These are phyloP conservation scores for Cyberlindnera petersonii DNA, from an alignment of 805 yeast genomes.

Conservation along the genomic window DNA sequence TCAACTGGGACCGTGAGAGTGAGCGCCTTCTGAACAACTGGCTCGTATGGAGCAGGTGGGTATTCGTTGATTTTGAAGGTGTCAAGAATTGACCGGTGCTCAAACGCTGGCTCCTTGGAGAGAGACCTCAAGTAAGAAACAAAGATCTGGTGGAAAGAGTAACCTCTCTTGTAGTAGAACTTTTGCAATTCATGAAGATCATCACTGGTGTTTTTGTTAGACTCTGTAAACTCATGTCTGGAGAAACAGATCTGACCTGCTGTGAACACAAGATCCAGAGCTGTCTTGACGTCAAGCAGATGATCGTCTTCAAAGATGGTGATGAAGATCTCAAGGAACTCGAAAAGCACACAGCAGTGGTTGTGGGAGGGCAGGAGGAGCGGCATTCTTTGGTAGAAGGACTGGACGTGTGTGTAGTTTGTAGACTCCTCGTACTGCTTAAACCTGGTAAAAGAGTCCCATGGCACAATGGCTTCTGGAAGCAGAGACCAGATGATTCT, in stretches of 20 bases:
- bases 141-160: conserved; percentile 32
- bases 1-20: conserved; percentile 33
- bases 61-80: conserved; percentile 31
- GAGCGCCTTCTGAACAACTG: conserved; percentile 33
- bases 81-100: conserved; percentile 30
- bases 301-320: conserved; percentile 31
- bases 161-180: conserved; percentile 33
- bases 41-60: conserved; percentile 32
- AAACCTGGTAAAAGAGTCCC: conserved; percentile 32
- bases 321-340: conserved; percentile 34
- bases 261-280: conserved; percentile 32
- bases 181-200: conserved; percentile 30
- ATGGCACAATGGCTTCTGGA: conserved; percentile 34
- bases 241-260: conserved; percentile 36
- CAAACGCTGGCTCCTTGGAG: conserved; percentile 29
- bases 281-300: conserved; percentile 29
- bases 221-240: conserved; percentile 22
- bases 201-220: conserved; percentile 18
- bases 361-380: conserved; percentile 32
- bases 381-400: conserved; percentile 34
- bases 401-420: conserved; percentile 26
- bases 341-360: conserved; percentile 34
- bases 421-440: conserved; percentile 22
- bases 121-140: conserved; percentile 32
- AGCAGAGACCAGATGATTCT: conserved; percentile 34